Base-by-base conservation (phyloP, 805 yeast species). In the Candida silvatica region DNA sequence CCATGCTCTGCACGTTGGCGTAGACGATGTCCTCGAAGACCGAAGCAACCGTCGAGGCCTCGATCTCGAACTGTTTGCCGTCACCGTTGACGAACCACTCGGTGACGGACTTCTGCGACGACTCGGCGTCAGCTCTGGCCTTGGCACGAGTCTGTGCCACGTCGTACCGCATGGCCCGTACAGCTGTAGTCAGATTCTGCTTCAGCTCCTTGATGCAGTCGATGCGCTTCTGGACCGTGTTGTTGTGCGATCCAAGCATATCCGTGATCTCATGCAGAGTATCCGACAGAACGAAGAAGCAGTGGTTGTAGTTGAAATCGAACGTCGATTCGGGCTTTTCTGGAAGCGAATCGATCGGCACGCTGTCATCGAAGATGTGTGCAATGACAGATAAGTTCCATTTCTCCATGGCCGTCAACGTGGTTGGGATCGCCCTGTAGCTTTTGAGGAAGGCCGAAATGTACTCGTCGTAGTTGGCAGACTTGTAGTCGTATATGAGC, bases 321-420 rank as follows among this genome's bases (percentile, higher is more conserved):
- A 54, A 35, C 25, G 41, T 19, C 16, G 40, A 28, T 5, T 35
- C 29, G 1, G 54, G 53, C 11, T 29, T 27, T 3, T 38, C 33
- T 12, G 49, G 48, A 6, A 42, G 9, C 9, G 31, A 27, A 6
- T 20, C 12, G 0, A 37, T 34, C 3, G 28, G 9, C 6, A 27
- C n/a, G 8, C 19, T 29, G 3, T 39, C 23, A 15, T 36, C 40
- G 4, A 44, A 27, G 19, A 44, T 26, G 22, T 37, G 34, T 2
- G 39, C 32, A 18, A 54, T 27, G 4, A 45, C 20, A 9, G 44
- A 38, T 6, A 53, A 38, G 14, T 51, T 45, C 67, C 68, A 66
- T 25, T 43, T 45, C 35, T 68, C 74, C 12, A 58, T 56, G 1
- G 38, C 46, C 0, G 67, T 59, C 20, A 64, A 52, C 33, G 46